Base-by-base conservation (phyloP, 306 rosid genomes). In the Corylus heterophylla region DNA sequence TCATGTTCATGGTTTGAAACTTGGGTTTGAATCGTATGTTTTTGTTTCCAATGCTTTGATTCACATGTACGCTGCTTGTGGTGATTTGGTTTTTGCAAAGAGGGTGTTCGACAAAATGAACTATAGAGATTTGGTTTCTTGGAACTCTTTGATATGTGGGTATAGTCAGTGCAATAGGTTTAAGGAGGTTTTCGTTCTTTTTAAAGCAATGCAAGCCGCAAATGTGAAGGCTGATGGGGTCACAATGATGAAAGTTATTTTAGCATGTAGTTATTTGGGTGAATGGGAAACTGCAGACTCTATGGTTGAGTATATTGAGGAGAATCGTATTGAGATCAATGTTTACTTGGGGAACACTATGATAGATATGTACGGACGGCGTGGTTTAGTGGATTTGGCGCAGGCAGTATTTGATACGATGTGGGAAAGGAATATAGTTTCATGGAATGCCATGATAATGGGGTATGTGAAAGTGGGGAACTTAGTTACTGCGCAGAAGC, bases 141-240 rank as follows among this genome's bases (percentile, higher is more conserved):
- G 97, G 98, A 94, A 92, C 74, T 92, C 97, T 22, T 70, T 92
- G 85, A 85, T 94, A 54, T 92, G 93, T 83, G 97, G 91, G 56
- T 92, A 80, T 74, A 63, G 91, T 71, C 89, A 87, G 74, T 78
- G 82, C 50, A 83, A 63, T 80, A 81, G 78, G 71, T 92, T 69
- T 89, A 73, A 79, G 74, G 92, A 94, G 74, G 97, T 87, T 74
- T 84, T 91, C 89, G 77, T 39, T 64, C 81, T 88, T 68, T 92
- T 92, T 56, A 67, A 90, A 83, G 88, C 78, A 4, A 91, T 94
- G 97, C 58, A 17, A 50, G 83, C 31, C 13, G 75, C 8, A 4
- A 61, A 78, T 74, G 86, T 89, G 77, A 81, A 50, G 81, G 92
- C 85, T 54, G 98, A 94, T 77, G 88, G 88, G 0, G 91, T 94